Evolutionary conservation across 345 rosid genomes (phyloP), one percentile per base, ranked within the genome.

Genomic region (Raphanus sativus): DNA sequence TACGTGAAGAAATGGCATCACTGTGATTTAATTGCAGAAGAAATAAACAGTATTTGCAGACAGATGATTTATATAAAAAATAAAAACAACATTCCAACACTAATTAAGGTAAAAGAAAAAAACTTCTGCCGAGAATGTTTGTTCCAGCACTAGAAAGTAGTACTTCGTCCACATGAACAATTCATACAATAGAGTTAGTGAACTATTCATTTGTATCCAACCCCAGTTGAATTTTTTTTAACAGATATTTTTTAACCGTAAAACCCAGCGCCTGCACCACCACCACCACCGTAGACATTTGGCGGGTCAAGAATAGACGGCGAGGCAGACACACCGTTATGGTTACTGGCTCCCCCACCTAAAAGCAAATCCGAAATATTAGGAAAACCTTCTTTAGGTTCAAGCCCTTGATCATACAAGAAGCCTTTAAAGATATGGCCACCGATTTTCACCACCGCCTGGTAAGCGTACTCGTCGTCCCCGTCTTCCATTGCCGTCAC

Each of bases 401-500:
- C 94, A 67, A 78, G 82, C 58, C 99, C 98, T 85, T 89, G 96
- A 77, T 92, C 97, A 24, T 92, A 92, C 36, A 95, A 80, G 81
- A 95, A 83, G 68, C 99, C 99, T 87, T 90, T 92, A 70, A 91
- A 95, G 13, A 95, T 89, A 76, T 84, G 99, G 12, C 99, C 97
- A 5, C 93, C 91, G 38, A 95, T 95, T 79, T 89, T 92, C 15
- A 89, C 98, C 70, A 85, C 89, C 3, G 98, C 98, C 64, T 95
- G 97, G 67, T 95, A 95, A 0, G 97, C 98, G 67, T 85, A 91
- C 84, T 95, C 96, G 73, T 91, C 98, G 29, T 89, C 94, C 0
- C 97, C 98, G 4, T 85, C 99, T 38, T 95, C 99, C 76, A 95
- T 83, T 5, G 97, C 94, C 1, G 99, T 92, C 74, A 95, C 97